Evolutionary conservation across 2,329 filamentous ascomycete species (phyloP).

Genomic region (Aspergillus brasiliensis): DNA sequence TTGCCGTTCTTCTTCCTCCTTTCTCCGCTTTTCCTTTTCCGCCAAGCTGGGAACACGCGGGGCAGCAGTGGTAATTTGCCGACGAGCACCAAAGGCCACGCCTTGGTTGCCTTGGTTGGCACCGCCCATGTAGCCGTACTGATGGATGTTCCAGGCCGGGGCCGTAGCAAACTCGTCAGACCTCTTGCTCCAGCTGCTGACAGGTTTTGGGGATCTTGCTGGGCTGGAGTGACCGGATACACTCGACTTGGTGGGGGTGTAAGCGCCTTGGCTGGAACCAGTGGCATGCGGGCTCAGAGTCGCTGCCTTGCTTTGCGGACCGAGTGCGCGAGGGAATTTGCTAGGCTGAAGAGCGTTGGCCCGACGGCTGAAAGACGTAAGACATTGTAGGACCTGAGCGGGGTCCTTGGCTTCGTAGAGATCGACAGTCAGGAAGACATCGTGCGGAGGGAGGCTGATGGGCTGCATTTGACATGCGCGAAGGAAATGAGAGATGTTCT

Average conservation of each 20-base stretch:
- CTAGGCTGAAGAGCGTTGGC: conserved; percentile 74
- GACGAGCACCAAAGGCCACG: conserved; percentile 84
- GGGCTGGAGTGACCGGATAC: conserved; percentile 64
- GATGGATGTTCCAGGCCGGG: conserved; percentile 97
- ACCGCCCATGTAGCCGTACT: conserved; percentile 98
- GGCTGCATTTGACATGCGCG: conserved; percentile 82
- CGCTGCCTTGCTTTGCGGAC: conserved; percentile 64
- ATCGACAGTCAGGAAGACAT: conserved; percentile 96
- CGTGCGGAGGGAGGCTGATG: conserved; percentile 85
- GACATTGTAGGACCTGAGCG: conserved; percentile 89
- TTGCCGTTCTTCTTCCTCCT: conserved; percentile 59
- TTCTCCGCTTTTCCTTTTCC: conserved; percentile 75
- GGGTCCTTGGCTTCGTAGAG: conserved; percentile 95
- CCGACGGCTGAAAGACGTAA: conserved; percentile 86
- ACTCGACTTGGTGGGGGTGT: conserved; percentile 38
- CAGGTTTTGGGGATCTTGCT: conserved; percentile 58
- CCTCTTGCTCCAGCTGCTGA: conserved; percentile 90
- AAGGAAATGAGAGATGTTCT: conserved; percentile 97
- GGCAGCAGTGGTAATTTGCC: conserved; percentile 84
- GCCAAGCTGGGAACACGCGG: conserved; percentile 78
- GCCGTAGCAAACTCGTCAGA: conserved; percentile 77
- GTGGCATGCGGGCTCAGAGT: conserved; percentile 68
- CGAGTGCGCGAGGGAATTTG: conserved; percentile 74
- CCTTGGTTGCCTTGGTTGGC: conserved; percentile 95
- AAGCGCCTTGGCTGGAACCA: conserved; percentile 57